Percentiles rank a stretch among this genome's conserved stretches.
phyloP scores from a whole-genome alignment of 306 rosid genomes.

The Medicago lupulina region DNA sequence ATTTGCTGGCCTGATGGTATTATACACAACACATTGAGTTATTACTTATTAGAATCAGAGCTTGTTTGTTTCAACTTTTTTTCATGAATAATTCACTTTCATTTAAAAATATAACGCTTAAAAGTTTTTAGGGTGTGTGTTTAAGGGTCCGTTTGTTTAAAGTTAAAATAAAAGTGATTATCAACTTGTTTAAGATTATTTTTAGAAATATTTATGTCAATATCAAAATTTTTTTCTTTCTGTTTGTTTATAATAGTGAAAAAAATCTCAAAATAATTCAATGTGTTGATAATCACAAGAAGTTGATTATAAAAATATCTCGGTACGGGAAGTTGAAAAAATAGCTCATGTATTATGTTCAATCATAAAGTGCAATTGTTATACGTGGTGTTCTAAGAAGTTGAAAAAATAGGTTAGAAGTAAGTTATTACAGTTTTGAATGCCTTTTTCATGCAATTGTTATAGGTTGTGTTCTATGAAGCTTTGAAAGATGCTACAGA shows the following conservation, averaged over 20 bases:
- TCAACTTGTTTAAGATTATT: not conserved
- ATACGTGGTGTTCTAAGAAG: too few relatives aligned
- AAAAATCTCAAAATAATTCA: too few relatives aligned
- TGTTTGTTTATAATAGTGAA: not conserved
- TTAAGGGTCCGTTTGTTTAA: not conserved
- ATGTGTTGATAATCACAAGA: too few relatives aligned
- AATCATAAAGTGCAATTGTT: too few relatives aligned
- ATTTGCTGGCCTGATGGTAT: constrained; percentile 91
- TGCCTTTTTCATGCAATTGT: constrained; percentile 8
- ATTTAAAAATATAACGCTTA: not conserved
- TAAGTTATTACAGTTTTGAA: not conserved
- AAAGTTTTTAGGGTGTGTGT: not conserved
- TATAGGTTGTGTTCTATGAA: constrained; percentile 83
- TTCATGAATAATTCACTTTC: not conserved
- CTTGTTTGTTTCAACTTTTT: constrained; percentile 7
- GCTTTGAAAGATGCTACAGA: constrained; percentile 68
- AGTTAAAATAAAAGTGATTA: not conserved
- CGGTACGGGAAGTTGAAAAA: too few relatives aligned
- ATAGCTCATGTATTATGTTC: too few relatives aligned
- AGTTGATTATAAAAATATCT: too few relatives aligned
- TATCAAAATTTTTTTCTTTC: not conserved
- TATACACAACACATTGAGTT: not conserved
- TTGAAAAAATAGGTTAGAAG: not conserved
- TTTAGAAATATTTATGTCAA: not conserved
- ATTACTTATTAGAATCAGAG: not conserved